phyloP scores from a whole-genome alignment of 805 yeast genomes.

The Nematodospora valgi region DNA sequence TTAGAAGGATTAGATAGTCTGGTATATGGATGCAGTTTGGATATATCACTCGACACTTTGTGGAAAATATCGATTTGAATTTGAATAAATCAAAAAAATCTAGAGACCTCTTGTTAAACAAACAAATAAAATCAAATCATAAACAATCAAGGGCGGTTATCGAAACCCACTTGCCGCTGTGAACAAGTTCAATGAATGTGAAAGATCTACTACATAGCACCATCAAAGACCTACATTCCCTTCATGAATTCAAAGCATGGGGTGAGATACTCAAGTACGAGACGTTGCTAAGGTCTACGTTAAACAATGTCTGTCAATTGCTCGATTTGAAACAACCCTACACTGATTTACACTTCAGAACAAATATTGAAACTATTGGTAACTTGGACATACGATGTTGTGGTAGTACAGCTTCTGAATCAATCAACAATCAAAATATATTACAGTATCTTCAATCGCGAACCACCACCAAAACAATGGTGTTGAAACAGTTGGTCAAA shows the following conservation, averaged over 20 bases:
- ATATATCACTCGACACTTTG: no score
- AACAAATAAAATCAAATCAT: neutral
- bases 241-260: neutral
- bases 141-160: neutral
- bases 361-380: neutral
- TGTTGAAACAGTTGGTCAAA: neutral
- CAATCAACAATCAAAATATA: neutral
- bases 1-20: neutral
- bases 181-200: no score
- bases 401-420: neutral
- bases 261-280: slow-evolving; percentile 2
- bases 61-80: neutral
- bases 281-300: neutral
- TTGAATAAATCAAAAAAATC: neutral
- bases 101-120: neutral
- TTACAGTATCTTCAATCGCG: neutral
- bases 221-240: slow-evolving; percentile 2
- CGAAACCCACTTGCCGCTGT: no score
- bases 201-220: no score
- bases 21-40: slow-evolving; percentile 1
- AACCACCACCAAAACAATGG: neutral
- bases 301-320: neutral
- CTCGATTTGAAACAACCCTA: neutral
- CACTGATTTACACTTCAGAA: neutral
- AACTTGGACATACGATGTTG: neutral